These are phyloP conservation scores for Fagus crenata DNA, from an alignment of 306 rosid genomes.

Conservation along the genomic window DNA sequence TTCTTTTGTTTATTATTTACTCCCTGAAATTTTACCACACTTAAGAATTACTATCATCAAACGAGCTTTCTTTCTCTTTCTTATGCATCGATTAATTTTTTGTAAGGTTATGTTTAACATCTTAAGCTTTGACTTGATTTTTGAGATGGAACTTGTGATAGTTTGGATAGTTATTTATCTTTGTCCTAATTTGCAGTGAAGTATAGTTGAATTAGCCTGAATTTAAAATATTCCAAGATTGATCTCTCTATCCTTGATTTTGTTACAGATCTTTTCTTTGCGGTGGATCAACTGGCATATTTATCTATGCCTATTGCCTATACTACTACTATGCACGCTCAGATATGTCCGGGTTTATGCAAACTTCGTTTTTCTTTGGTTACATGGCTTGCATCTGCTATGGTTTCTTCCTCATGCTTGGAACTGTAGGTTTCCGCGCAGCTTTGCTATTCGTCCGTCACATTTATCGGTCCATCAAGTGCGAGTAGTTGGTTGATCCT, in stretches of 20 bases:
- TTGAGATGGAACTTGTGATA: too few relatives aligned
- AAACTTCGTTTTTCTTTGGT: conserved; percentile 68
- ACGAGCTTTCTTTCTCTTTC: too few relatives aligned
- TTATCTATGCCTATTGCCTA: conserved; percentile 58
- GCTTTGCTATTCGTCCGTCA: conserved; percentile 63
- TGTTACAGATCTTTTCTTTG: conserved; percentile 58
- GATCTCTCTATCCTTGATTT: conserved; percentile 10
- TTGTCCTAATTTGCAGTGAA: not conserved
- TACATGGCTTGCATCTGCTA: conserved; percentile 77
- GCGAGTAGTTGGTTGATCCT: conserved; percentile 53
- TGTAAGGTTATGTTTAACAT: too few relatives aligned
- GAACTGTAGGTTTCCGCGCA: conserved; percentile 69
- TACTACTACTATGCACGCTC: conserved; percentile 69
- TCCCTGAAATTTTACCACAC: too few relatives aligned
- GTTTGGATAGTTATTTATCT: too few relatives aligned
- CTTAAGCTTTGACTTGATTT: too few relatives aligned
- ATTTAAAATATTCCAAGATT: not conserved
- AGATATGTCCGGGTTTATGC: conserved; percentile 70
- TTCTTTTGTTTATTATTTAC: too few relatives aligned
- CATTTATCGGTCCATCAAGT: conserved; percentile 64
- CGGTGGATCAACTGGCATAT: conserved; percentile 67
- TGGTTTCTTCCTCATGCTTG: conserved; percentile 76
- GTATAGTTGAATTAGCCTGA: not conserved
- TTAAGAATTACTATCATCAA: too few relatives aligned
- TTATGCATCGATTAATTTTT: too few relatives aligned